Evolutionary conservation across 768 basidiomycete genomes (phyloP), one percentile per base, ranked within the genome.

Genomic region (Leccinellum luteum): DNA sequence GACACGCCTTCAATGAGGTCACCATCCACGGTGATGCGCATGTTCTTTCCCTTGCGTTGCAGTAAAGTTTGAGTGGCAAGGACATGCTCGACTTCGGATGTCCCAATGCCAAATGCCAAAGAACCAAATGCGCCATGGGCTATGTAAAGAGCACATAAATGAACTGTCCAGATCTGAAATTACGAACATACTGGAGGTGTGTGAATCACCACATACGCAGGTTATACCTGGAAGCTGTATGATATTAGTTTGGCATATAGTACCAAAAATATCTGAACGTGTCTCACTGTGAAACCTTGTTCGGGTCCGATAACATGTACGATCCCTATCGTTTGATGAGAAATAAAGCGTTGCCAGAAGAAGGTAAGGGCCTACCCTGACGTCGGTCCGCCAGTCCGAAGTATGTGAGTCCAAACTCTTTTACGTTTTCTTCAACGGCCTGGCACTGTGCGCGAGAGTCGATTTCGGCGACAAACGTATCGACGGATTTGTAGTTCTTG

Each of bases 71-170:
- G 93, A 8, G 93, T 95, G 14, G 93, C 93, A 49, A 95, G 86
- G 62, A 94, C 93, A 70, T 95, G 93, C 69, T 95, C 93, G 65
- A 95, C 93, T 69, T 95, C 92, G 51, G 92, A 94, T 13, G 93
- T 95, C 41, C 93, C 93, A 65, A 95, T 94, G 59, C 93, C 93
- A 66, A 94, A 95, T 0, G 93, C 93, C 60, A 95, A 81, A 48
- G 93, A 92, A 48, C 93, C 93, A 68, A 95, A 95, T 3, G 93
- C 93, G 50, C 93, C 93, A 69, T 95, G 93, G 13, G 93, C 89
- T 91, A 44, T 43, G 34, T 19, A 48, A 54, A 52, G 13, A 25
- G 32, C 17, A 8, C 10, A 30, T 67, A n/a, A 60, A 48, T 30
- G n/a, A 15, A 43, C 25, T 52, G 23, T 12, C 17, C 43, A 31